Evolutionary conservation across 2,329 filamentous ascomycete species (phyloP).

Genomic region (Scolecobasidium constrictum): DNA sequence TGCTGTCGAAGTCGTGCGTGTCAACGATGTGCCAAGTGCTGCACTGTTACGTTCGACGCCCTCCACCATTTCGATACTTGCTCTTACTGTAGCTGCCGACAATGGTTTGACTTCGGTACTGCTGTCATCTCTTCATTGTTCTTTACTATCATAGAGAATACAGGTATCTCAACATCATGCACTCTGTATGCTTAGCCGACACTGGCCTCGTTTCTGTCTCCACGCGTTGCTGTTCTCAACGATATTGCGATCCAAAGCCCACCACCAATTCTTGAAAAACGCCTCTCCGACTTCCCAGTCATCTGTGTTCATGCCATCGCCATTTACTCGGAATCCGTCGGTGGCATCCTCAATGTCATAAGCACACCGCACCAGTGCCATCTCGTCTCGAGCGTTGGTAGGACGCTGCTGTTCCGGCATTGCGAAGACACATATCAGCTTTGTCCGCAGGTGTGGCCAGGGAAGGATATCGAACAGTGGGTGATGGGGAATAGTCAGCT

Average conservation of each 20-base stretch:
- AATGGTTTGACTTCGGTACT: too few relatives aligned
- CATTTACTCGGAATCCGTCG: conserved; percentile 42
- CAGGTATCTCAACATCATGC: too few relatives aligned
- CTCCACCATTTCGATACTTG: too few relatives aligned
- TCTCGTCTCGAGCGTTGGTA: conserved; percentile 31
- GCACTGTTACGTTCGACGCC: too few relatives aligned
- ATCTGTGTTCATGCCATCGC: conserved; percentile 35
- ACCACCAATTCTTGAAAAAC: conserved; percentile 48
- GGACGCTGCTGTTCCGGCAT: conserved; percentile 37
- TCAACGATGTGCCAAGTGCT: too few relatives aligned
- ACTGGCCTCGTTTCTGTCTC: conserved; percentile 33
- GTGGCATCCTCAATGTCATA: conserved; percentile 45
- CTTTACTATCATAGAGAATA: too few relatives aligned
- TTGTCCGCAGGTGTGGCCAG: conserved; percentile 42
- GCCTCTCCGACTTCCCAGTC: conserved; percentile 46
- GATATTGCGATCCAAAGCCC: conserved; percentile 41
- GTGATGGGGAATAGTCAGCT: conserved; percentile 40
- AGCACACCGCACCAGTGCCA: conserved; percentile 39
- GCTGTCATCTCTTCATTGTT: too few relatives aligned
- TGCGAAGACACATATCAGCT: conserved; percentile 37
- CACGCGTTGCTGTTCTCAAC: conserved; percentile 41
- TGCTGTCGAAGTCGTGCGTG: too few relatives aligned
- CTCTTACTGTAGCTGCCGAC: too few relatives aligned
- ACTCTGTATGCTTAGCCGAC: neutral
- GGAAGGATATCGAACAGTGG: conserved; percentile 45